Base-by-base conservation (phyloP, 306 rosid species). In the Trifolium repens region DNA sequence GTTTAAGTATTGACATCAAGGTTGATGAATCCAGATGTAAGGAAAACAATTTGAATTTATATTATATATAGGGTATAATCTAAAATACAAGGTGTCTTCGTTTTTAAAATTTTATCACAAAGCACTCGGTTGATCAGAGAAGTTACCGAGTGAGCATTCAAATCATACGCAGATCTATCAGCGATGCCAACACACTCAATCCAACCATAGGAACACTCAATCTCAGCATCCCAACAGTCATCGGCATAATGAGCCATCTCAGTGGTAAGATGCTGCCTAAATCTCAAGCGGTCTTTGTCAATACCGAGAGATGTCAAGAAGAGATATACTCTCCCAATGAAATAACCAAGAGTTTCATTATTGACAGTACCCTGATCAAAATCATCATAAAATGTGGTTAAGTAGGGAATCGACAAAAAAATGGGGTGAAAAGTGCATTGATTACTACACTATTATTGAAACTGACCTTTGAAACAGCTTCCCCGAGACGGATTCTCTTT, bases 161-260 rank as follows among this genome's bases (percentile, higher is more conserved):
- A 22, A 15, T 94, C 99, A 78, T 82, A 94, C 34, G 99, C 97
- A 78, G 99, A 94, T 81, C 99, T 90, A 85, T 94, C 99, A 0
- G 96, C 99, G 73, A 94, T 94, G n/a, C 99, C 99, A 67, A 94
- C 99, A 68, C 97, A 94, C 74, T 92, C 99, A 50, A 94, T 90
- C 99, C 97, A 94, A 35, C 97, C 96, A 65, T 91, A 92, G 50
- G 99, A 92, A 46, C 91, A 78, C 81, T 90, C 97, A 44, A 94
- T 94, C 85, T 94, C 98, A n/a, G 97, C 97, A 86, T 94, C 98
- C 98, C 98, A 94, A 67, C 96, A 94, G 81, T 94, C 98, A 64
- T 89, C 92, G 34, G 98, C 96, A 85, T 94, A 94, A 71, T 94
- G 97, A 75, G 98, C 98, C 98, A 91, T 94, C 79, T 91, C 98